Base-by-base conservation (phyloP, 2,329 filamentous ascomycete species). In the Cercospora zeae-maydis region DNA sequence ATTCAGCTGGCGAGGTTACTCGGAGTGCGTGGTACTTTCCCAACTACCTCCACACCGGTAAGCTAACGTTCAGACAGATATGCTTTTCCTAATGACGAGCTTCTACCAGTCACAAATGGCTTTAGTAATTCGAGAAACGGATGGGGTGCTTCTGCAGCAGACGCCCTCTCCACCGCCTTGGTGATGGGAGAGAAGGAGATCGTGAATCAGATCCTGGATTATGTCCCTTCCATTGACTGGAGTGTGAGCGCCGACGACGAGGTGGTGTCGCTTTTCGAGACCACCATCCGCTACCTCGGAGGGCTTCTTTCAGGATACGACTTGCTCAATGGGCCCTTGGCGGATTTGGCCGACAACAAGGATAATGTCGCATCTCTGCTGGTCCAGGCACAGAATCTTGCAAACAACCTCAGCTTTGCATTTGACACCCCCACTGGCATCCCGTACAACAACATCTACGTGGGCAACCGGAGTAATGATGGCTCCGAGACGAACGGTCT, bases 241-340 rank as follows among this genome's bases (percentile, higher is more conserved):
- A 82, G 82, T 36, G 79, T 96, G 70, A 92, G 96, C 77, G 96
- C 91, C 0, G 63, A 69, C 0, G 71, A 80, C 1, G 76, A 80
- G 1, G 76, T 80, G 9, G 86, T 96, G 54, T 93, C 89, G 37
- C 77, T 96, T 7, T 96, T 96, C 71, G 92, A 96, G 77, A 96
- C 91, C 0, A 96, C 91, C 0, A 96, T 96, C 72, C 88, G 92
- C 27, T 96, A 96, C 71, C 78, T 96, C 1, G 92, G 86, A 10
- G 92, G 92, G 16, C 81, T 96, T 70, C 74, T 96, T 8, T 90
- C 91, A 1, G 90, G 82, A 3, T 88, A 90, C 70, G 89, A 91
- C 72, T 81, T 96, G 56, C 79, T 96, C 55, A 87, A 80, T 0
- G 90, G 89, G 0, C 88, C 89, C 1, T 80, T 87, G 16, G 54